phyloP scores from a whole-genome alignment of 208 protist genomes.

The Porcisia deanei region DNA sequence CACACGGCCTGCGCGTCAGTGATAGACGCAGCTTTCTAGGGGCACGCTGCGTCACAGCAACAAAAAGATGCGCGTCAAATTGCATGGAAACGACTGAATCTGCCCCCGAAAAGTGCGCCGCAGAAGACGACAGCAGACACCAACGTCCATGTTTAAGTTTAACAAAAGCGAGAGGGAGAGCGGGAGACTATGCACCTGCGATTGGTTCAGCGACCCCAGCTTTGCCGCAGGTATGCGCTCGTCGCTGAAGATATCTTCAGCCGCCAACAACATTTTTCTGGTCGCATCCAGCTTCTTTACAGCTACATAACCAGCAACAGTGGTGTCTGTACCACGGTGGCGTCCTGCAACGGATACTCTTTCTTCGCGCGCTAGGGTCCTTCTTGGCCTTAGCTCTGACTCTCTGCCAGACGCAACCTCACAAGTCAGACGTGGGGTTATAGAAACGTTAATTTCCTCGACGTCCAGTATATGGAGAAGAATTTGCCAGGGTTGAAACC shows the following conservation, averaged over 20 bases:
- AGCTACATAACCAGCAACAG: not conserved
- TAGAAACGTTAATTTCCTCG: not conserved
- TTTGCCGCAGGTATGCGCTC: not conserved
- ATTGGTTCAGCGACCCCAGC: not conserved
- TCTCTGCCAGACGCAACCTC: not conserved
- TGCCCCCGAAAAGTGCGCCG: not conserved
- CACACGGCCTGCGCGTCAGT: not conserved
- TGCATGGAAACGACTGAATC: not conserved
- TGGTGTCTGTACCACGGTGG: not conserved
- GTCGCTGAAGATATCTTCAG: constrained; percentile 28
- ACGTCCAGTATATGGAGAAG: not conserved
- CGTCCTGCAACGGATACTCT: not conserved
- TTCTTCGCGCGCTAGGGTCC: not conserved
- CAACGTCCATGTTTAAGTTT: not conserved
- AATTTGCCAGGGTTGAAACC: not conserved
- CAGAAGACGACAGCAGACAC: not conserved
- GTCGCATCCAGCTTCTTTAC: constrained; percentile 1
- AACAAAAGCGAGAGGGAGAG: not conserved
- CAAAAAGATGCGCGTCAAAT: not conserved
- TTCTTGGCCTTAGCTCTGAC: not conserved
- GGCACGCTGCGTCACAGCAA: not conserved
- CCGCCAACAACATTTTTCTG: constrained; percentile 1
- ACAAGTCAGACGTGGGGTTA: not conserved
- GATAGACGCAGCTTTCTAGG: not conserved
- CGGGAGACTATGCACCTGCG: not conserved